Percentiles rank a stretch among this genome's conserved stretches.
Conservation (phyloP, 176 grass and related monocot genomes). For the Thinopyrum elongatum region DNA sequence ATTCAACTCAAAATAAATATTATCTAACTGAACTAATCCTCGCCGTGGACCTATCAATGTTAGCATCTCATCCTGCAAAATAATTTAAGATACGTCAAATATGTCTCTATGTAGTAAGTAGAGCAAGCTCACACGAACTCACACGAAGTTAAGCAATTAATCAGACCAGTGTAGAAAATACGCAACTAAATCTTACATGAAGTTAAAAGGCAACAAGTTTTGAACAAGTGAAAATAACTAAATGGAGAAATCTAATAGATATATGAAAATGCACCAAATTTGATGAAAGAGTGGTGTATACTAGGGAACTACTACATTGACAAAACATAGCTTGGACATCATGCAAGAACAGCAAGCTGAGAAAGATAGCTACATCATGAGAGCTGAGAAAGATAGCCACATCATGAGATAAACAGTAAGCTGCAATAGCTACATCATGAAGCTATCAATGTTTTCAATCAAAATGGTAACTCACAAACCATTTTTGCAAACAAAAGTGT, state of each 20-base stretch:
- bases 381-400: too few relatives aligned
- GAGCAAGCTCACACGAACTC: background rate
- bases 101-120: background rate
- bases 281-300: background rate
- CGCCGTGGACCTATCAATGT: too few relatives aligned
- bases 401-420: too few relatives aligned
- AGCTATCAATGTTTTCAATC: background rate
- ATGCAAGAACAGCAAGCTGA: background rate
- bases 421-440: too few relatives aligned
- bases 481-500: too few relatives aligned
- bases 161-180: background rate
- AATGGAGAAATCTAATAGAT: background rate
- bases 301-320: background rate
- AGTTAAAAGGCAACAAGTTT: background rate
- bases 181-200: background rate
- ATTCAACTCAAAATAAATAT: too few relatives aligned
- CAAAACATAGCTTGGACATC: background rate
- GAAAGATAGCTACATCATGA: too few relatives aligned
- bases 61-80: background rate
- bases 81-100: background rate
- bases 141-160: background rate
- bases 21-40: too few relatives aligned
- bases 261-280: background rate
- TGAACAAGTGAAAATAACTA: background rate
- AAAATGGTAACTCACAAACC: background rate